Base-by-base conservation (phyloP, 1,284 basidiomycete genomes). In the Austroboletus niveus region DNA sequence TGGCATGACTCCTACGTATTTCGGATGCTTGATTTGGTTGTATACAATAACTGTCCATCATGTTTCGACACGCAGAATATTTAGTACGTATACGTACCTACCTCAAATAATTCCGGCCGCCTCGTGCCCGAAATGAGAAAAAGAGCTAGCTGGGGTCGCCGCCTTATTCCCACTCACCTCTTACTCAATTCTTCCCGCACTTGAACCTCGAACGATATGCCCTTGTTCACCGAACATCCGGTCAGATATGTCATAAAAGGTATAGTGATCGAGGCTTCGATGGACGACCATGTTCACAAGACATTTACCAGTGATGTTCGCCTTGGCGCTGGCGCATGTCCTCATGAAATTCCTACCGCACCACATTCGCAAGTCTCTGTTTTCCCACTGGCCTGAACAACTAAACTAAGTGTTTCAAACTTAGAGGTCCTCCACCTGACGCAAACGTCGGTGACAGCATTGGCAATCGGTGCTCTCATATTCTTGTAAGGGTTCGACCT, bases 381-480 rank as follows among this genome's bases (percentile, higher is more conserved):
- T 51, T 49, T 34, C 34, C 40, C 48, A 45, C 15, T 44, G 20
- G 30, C 50, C 56, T 38, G 42, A 44, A 27, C 24, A 48, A 24
- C 5, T 27, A 24, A 44, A 52, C 48, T 51, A 39, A 55, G 41
- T 29, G 24, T 51, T 47, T 49, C 35, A 49, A 48, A 48, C 35
- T 51, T 54, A 89, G 87, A 84, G 71, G 79, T 81, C 29, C 76
- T 84, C 59, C 84, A 84, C 57, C 61, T 88, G 60, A 83, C 82
- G 49, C 88, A 90, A 66, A 84, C 82, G n/a, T 78, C 80, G 1
- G 80, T 90, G 36, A 84, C 87, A 9, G 75, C 84, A 45, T 70
- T 89, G 15, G 81, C 83, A 20, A 77, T 89, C 24, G 74, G 76
- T 29, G 76, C 77, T 8, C 64, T 90, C 54, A 77, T 86, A 59